A percentile compares a stretch with the other conserved stretches of the same genome.
phyloP scores from a whole-genome alignment of 495 filamentous ascomycete species.

The Aspergillus panamensis region DNA sequence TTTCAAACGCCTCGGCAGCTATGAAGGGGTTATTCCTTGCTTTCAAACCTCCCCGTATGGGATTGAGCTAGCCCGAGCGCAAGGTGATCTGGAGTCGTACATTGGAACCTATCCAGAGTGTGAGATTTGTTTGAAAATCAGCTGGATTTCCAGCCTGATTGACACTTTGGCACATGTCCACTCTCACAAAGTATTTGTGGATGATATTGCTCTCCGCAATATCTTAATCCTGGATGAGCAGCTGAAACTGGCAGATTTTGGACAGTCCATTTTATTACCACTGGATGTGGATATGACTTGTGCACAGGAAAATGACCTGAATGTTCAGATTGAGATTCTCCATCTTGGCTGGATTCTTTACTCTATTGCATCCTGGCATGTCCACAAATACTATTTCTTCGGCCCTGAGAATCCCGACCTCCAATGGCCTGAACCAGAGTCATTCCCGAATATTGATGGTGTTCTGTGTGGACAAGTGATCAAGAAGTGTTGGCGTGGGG shows the following conservation, averaged over 20 bases:
- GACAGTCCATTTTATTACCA: constrained; percentile 17
- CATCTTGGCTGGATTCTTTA: constrained; percentile 21
- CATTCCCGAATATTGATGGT: constrained; percentile 17
- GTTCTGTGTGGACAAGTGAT: constrained; percentile 15
- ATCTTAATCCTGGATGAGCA: constrained; percentile 15
- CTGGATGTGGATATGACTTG: constrained; percentile 16
- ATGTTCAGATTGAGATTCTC: constrained; percentile 19
- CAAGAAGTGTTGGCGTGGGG: constrained; percentile 16
- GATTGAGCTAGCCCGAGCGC: constrained; percentile 19
- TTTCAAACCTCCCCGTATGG: constrained; percentile 20
- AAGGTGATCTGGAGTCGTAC: constrained; percentile 20
- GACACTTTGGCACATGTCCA: constrained; percentile 14
- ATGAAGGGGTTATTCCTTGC: constrained; percentile 15
- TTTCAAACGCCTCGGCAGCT: constrained; percentile 17
- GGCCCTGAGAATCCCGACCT: constrained; percentile 17
- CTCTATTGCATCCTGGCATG: constrained; percentile 16
- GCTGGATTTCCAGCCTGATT: constrained; percentile 15
- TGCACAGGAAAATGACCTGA: constrained; percentile 15
- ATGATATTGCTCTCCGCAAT: constrained; percentile 18
- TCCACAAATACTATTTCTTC: constrained; percentile 24
- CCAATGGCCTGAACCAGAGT: constrained; percentile 16
- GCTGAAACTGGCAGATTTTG: constrained; percentile 17
- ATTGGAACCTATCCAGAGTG: constrained; percentile 11
- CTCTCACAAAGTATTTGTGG: constrained; percentile 17
- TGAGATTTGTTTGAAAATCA: constrained; percentile 13